phyloP scores from a whole-genome alignment of 768 basidiomycete species.

The Coprinellus aureogranulatus region DNA sequence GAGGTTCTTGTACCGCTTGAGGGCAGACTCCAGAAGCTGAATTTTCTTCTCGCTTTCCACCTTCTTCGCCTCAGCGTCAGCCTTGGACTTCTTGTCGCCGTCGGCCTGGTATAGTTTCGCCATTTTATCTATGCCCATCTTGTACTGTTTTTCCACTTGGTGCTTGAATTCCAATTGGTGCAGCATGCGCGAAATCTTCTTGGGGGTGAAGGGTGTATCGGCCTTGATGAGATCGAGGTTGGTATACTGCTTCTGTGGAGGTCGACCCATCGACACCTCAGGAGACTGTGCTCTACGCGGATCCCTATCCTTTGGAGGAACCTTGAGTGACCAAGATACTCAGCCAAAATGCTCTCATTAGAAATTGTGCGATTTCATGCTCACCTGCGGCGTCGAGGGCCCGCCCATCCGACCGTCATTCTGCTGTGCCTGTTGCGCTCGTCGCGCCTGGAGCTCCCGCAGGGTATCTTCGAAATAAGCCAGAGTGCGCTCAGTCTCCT shows the following conservation, averaged over 20 bases:
- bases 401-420: slow-evolving; percentile 55
- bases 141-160: slow-evolving; percentile 97
- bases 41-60: slow-evolving; percentile 97
- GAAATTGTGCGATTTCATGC: slow-evolving; percentile 6
- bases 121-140: slow-evolving; percentile 99
- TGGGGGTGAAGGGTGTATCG: slow-evolving; percentile 92
- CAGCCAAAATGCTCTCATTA: slow-evolving; percentile 6
- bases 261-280: slow-evolving; percentile 32
- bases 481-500: slow-evolving; percentile 79
- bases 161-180: slow-evolving; percentile 99
- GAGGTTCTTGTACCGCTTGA: slow-evolving; percentile 94
- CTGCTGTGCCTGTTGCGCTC: slow-evolving; percentile 58
- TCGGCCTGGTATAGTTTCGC: slow-evolving; percentile 93
- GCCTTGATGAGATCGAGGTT: slow-evolving; percentile 95
- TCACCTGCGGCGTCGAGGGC: slow-evolving; percentile 42
- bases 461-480: slow-evolving; percentile 87
- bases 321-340: slow-evolving; percentile 27
- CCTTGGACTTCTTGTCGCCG: slow-evolving; percentile 93
- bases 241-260: slow-evolving; percentile 61
- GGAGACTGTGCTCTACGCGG: slow-evolving; percentile 33
- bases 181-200: slow-evolving; percentile 96
- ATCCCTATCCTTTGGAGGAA: slow-evolving; percentile 55
- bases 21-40: slow-evolving; percentile 83
- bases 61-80: slow-evolving; percentile 90
- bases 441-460: slow-evolving; percentile 77